Evolutionary conservation across 1,284 basidiomycete species (phyloP), one percentile per base, ranked within the genome.

Genomic region (Trametes pubescens): DNA sequence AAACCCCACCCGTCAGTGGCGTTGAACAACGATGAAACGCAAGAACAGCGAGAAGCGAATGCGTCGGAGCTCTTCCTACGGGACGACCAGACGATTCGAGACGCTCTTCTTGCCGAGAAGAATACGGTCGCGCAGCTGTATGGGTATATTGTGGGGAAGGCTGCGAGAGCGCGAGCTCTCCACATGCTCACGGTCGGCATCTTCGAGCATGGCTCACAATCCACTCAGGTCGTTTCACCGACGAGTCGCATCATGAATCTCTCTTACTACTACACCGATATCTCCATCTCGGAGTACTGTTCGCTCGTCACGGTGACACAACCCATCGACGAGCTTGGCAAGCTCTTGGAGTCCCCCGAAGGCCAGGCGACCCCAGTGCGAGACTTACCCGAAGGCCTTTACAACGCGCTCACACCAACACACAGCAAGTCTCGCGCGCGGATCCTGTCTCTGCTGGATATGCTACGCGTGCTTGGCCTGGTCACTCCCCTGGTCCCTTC

Each of bases 101-200:
- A 86, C 14, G 80, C 84, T n/a, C 78, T 92, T 58, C 76, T 91
- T 10, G 81, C 84, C 0, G 90, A 93, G 71, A 82, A 84, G 57
- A 85, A 84, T 55, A 90, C 89, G 0, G 69, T 89, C 18, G 82
- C 85, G 7, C 91, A 94, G 68, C 65, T 84, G 37, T 90, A 90
- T 72, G 91, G 91, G 16, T 92, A 84, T 72, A 82, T 90, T 51
- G 78, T 85, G 24, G 91, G 87, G 13, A 89, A 86, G 71, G 82
- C 83, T 37, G 76, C 85, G 10, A 84, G 92, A 46, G 84, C 86
- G 13, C 84, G 85, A 38, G 80, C 84, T 62, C 76, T 93, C 2
- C 90, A 94, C 73, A 74, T 90, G n/a, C 76, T 80, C 49, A 77
- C 78, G 18, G 75, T 90, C 35, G 73, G 77, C n/a, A 76, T 82